Evolutionary conservation across 257 asterid species (phyloP).

Genomic region (Echium plantagineum): DNA sequence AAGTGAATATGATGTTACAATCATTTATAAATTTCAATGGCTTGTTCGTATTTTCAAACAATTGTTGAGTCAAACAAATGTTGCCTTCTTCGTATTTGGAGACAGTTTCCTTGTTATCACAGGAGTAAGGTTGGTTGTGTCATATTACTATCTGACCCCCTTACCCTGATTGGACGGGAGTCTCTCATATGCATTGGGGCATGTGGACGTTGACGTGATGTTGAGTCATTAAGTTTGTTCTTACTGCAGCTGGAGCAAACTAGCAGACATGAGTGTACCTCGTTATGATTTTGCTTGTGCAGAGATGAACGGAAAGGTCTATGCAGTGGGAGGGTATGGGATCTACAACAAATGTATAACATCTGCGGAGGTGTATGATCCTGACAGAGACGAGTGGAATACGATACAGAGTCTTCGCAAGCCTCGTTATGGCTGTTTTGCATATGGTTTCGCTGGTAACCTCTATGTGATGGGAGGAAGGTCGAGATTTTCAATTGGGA

Average conservation of each 20-base stretch:
- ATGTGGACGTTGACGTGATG: too few relatives aligned
- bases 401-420: conserved; percentile 47
- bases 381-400: conserved; percentile 45
- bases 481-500: conserved; percentile 73
- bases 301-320: conserved; percentile 58
- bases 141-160: too few relatives aligned
- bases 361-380: conserved; percentile 66
- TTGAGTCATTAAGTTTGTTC: neutral
- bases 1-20: neutral
- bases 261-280: conserved; percentile 60
- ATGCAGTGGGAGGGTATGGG: conserved; percentile 75
- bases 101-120: neutral
- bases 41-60: too few relatives aligned
- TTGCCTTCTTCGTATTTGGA: too few relatives aligned
- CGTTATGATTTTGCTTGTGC: conserved; percentile 87
- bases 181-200: too few relatives aligned
- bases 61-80: too few relatives aligned
- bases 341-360: conserved; percentile 49
- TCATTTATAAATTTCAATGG: too few relatives aligned
- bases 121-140: too few relatives aligned
- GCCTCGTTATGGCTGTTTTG: conserved; percentile 81
- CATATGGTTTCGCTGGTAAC: conserved; percentile 51
- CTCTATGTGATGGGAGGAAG: conserved; percentile 83
- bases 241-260: conserved; percentile 64
- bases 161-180: too few relatives aligned